Evolutionary conservation across 2,329 filamentous ascomycete species (phyloP).

Genomic region (Leptographium wingfieldii): DNA sequence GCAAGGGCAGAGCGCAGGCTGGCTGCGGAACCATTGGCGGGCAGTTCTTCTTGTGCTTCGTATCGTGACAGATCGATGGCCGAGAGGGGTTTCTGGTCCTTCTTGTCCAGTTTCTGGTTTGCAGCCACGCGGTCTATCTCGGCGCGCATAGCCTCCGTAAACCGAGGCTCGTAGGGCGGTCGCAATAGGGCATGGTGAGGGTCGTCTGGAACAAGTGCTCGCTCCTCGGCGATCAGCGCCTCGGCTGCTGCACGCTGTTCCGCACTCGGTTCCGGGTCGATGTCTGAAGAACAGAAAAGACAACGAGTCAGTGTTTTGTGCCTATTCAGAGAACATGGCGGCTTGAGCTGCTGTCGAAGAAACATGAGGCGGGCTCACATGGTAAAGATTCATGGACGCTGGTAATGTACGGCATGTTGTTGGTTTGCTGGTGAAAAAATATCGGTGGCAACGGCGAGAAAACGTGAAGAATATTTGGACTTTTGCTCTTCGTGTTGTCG

Average conservation of each 20-base stretch:
- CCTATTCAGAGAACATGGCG: too few relatives aligned
- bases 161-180: slow-evolving; percentile 35
- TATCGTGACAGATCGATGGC: slow-evolving; percentile 72
- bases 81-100: slow-evolving; percentile 24
- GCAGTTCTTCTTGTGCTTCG: slow-evolving; percentile 51
- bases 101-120: slow-evolving; percentile 4
- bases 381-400: slow-evolving; percentile 69
- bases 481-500: too few relatives aligned
- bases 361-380: slow-evolving; percentile 39
- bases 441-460: background rate
- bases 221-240: slow-evolving; percentile 56
- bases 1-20: slow-evolving; percentile 52
- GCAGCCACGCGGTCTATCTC: slow-evolving; percentile 57
- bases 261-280: slow-evolving; percentile 60
- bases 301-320: slow-evolving; percentile 7
- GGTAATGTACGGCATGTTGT: slow-evolving; percentile 50
- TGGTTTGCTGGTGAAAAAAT: background rate
- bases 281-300: slow-evolving; percentile 41
- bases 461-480: background rate
- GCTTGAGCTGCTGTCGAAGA: background rate
- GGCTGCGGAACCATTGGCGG: slow-evolving; percentile 10
- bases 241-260: slow-evolving; percentile 52
- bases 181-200: slow-evolving; percentile 47
- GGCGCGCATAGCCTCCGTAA: slow-evolving; percentile 52
- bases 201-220: slow-evolving; percentile 27